These are phyloP conservation scores for Sclerotinia sclerotiorum DNA, from an alignment of 2,329 filamentous ascomycete genomes.

Conservation along the genomic window DNA sequence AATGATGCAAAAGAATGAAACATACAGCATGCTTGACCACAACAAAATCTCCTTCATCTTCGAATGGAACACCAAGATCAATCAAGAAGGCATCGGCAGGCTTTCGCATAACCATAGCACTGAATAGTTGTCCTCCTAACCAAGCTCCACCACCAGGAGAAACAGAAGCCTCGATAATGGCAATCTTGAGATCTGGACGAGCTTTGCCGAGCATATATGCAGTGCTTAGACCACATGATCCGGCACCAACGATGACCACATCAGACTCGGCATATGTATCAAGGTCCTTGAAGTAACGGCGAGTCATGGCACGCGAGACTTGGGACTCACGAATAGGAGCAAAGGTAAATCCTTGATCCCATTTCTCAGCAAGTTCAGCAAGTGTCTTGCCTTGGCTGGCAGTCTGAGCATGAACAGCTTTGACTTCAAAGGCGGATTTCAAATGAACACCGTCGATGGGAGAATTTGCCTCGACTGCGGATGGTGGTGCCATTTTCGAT, in stretches of 20 bases:
- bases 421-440: constrained; percentile 50
- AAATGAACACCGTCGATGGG: constrained; percentile 40
- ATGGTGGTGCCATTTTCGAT: constrained; percentile 73
- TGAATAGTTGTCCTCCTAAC: constrained; percentile 93
- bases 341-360: constrained; percentile 74
- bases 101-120: constrained; percentile 93
- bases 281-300: constrained; percentile 88
- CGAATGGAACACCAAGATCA: constrained; percentile 79
- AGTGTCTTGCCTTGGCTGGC: constrained; percentile 46
- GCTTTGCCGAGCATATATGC: constrained; percentile 82
- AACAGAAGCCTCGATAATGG: constrained; percentile 84
- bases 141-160: constrained; percentile 86
- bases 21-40: constrained; percentile 83
- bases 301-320: constrained; percentile 90
- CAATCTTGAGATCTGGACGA: constrained; percentile 87
- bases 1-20: neutral
- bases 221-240: constrained; percentile 81
- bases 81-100: constrained; percentile 81
- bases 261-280: constrained; percentile 89
- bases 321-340: constrained; percentile 86
- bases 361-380: constrained; percentile 69
- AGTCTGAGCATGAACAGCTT: constrained; percentile 50
- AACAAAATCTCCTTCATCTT: constrained; percentile 85
- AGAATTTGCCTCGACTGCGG: constrained; percentile 51
- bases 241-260: constrained; percentile 89